These are phyloP conservation scores for Geotrichum citri-aurantii DNA, from an alignment of 1,139 yeast genomes.

Conservation along the genomic window DNA sequence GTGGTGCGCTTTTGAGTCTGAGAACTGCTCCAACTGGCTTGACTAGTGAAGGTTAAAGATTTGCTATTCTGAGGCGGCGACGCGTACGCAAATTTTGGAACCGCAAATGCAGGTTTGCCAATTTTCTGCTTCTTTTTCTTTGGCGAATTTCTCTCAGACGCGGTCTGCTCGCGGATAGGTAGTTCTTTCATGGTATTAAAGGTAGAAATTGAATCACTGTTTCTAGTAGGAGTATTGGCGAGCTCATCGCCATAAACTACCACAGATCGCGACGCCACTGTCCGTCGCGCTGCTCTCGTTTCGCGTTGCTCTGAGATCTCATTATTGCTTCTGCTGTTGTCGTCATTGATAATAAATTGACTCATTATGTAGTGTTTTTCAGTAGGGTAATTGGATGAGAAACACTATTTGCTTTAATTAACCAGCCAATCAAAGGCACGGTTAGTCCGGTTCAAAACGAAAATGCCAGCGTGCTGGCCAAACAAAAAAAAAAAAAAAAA, in stretches of 20 bases:
- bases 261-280: background rate
- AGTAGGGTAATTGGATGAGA: background rate
- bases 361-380: background rate
- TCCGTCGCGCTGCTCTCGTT: background rate
- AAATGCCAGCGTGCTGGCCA: background rate
- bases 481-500: background rate
- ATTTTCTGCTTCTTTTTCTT: background rate
- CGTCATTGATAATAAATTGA: background rate
- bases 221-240: background rate
- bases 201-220: background rate
- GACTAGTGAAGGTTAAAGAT: background rate
- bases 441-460: background rate
- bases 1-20: background rate
- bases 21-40: too few relatives aligned
- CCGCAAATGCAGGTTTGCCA: background rate
- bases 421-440: background rate
- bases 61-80: background rate
- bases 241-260: background rate
- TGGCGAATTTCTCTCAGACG: slow-evolving; percentile 3
- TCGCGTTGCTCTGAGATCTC: background rate
- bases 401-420: background rate
- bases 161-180: slow-evolving; percentile 2
- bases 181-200: background rate
- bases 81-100: background rate
- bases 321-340: background rate